These are phyloP conservation scores for Dipteronia dyeriana DNA, from an alignment of 345 rosid genomes.

Conservation along the genomic window DNA sequence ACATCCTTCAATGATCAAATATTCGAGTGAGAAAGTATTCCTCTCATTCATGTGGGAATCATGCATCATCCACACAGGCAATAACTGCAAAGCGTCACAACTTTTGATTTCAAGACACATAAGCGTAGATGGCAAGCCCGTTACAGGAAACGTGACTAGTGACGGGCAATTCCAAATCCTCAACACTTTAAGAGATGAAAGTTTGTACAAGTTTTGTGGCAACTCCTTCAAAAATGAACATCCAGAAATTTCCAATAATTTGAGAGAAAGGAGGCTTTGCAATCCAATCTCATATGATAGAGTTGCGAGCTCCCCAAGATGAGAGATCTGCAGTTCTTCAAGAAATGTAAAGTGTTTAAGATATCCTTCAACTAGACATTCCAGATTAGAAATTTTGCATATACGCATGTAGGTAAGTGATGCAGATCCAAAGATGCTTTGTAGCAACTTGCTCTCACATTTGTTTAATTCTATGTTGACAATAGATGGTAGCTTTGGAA, in stretches of 20 bases:
- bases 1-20: conserved; percentile 23
- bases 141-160: conserved; percentile 10
- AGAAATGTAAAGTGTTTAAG: conserved; percentile 13
- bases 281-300: conserved; percentile 12
- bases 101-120: conserved; percentile 18
- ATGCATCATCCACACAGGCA: conserved; percentile 10
- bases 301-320: conserved; percentile 7
- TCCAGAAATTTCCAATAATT: neutral
- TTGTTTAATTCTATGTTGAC: conserved; percentile 7
- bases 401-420: conserved; percentile 12
- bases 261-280: conserved; percentile 11
- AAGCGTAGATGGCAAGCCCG: conserved; percentile 20
- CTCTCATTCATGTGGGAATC: neutral
- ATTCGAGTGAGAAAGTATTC: conserved; percentile 16
- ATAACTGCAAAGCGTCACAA: conserved; percentile 19
- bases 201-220: neutral
- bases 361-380: conserved; percentile 13
- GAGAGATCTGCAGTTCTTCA: conserved; percentile 17
- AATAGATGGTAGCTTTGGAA: conserved; percentile 17
- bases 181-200: conserved; percentile 3
- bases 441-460: conserved; percentile 2
- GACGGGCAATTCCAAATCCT: conserved; percentile 17
- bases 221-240: conserved; percentile 16
- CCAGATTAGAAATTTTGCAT: conserved; percentile 4
- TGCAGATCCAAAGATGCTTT: neutral